Evolutionary conservation across 1,284 basidiomycete species (phyloP), one percentile per base, ranked within the genome.

Genomic region (Apiotrichum domesticum): DNA sequence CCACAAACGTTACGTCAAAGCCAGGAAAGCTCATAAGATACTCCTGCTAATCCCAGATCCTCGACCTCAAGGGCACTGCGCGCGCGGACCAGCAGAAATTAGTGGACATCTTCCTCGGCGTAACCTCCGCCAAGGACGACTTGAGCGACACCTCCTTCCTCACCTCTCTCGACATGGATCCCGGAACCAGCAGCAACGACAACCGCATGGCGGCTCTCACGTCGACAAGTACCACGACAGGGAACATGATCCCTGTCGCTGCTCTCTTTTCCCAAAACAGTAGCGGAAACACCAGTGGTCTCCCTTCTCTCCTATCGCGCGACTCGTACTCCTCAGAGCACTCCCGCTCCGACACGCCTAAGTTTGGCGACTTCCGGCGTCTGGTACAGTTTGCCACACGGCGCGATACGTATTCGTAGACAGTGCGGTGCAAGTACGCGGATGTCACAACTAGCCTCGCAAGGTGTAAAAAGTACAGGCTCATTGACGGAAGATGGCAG

Each of bases 41-140:
- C 35, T n/a, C 40, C 9, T 37, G 29, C 51, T 52, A 21, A 53
- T 41, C 13, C n/a, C 63, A 93, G 90, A 88, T 95, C 55, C 83
- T 98, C 33, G 95, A 98, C 72, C 83, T 98, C 55, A 97, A 96
- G 72, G 95, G 94, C 9, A 90, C 92, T 0, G 85, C 89, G 0
- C 88, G 90, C 59, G 72, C 79, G 8, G 87, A 90, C 53, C 91
- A 97, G 78, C 92, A 93, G 75, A 84, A 84, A 64, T 83, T 98
- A 8, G 81, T 96, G 41, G 94, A 98, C 74, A 83, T 86, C 14
- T 98, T 98, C 79, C 80, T 97, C 42, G 87, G 88, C 3, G 86
- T 90, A 55, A 95, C 92, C 15, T 92, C 90, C 61, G 90, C 88
- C 4, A 88, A 90, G 69, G 82, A 83, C 35, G 90, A 96, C 49